Conservation (phyloP, 176 grass and related monocot genomes). For the Coix lacrymajobi region DNA sequence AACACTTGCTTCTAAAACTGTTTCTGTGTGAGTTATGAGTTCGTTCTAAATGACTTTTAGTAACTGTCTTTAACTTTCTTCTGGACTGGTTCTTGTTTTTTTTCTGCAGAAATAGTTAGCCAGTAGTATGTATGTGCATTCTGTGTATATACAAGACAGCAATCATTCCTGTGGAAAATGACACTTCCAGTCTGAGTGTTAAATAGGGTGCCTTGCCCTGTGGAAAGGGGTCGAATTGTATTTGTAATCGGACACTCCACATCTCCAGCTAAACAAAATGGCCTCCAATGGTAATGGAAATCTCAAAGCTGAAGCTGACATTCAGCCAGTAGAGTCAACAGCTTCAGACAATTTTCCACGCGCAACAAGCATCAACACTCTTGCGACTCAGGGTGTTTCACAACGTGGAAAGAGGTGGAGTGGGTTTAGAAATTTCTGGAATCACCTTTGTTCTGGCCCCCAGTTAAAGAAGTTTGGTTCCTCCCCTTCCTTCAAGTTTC, state of each 20-base stretch:
- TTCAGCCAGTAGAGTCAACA: slow-evolving; percentile 32
- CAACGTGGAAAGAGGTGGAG: slow-evolving; percentile 13
- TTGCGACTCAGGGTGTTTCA: slow-evolving; percentile 37
- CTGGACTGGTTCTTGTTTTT: slow-evolving; percentile 4
- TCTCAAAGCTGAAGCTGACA: slow-evolving; percentile 48
- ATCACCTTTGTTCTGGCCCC: slow-evolving; percentile 24
- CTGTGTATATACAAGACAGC: neutral
- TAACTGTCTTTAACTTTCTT: neutral
- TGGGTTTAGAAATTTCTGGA: slow-evolving; percentile 40
- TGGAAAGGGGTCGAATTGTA: neutral
- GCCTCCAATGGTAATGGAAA: slow-evolving; percentile 48
- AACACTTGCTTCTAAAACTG: neutral
- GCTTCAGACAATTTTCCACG: slow-evolving; percentile 22
- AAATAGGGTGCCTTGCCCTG: neutral
- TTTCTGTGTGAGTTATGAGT: neutral
- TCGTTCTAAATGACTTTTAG: neutral
- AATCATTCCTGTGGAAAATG: neutral
- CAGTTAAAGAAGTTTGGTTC: slow-evolving; percentile 56
- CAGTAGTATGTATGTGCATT: slow-evolving; percentile 1
- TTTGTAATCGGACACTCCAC: neutral
- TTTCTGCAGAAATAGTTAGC: slow-evolving; percentile 28
- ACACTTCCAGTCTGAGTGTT: neutral
- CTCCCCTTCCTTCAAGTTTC: slow-evolving; percentile 71
- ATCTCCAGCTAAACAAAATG: slow-evolving; percentile 40
- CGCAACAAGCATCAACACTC: slow-evolving; percentile 1